These are phyloP conservation scores for Vitis vinifera DNA, from an alignment of 164 flowering plant species.

Conservation along the genomic window ASM3070453v1 NC_081818.1:2559001-2559500, in stretches of 20 bases:
- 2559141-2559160: slow-evolving; percentile 98
- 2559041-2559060: too few relatives aligned
- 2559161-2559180: slow-evolving; percentile 95
- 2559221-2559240: not conserved
- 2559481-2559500: slow-evolving; percentile 1
- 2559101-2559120: not conserved
- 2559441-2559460: not conserved
- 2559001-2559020: too few relatives aligned
- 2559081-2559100: not conserved
- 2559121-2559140: slow-evolving; percentile 67
- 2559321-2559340: slow-evolving; percentile 95
- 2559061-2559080: not conserved
- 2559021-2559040: too few relatives aligned
- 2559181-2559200: slow-evolving; percentile 92
- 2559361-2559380: slow-evolving; percentile 83
- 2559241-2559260: slow-evolving; percentile 1
- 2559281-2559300: slow-evolving; percentile 61
- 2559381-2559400: slow-evolving; percentile 73
- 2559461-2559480: not conserved
- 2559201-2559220: slow-evolving; percentile 66
- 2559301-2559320: slow-evolving; percentile 87
- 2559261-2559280: not conserved
- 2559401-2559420: slow-evolving; percentile 64
- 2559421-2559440: not conserved
- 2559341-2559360: slow-evolving; percentile 84